These are phyloP conservation scores for Coemansia asiatica DNA, from an alignment of 192 early-diverging fungal species.

Conservation along the genomic window DNA sequence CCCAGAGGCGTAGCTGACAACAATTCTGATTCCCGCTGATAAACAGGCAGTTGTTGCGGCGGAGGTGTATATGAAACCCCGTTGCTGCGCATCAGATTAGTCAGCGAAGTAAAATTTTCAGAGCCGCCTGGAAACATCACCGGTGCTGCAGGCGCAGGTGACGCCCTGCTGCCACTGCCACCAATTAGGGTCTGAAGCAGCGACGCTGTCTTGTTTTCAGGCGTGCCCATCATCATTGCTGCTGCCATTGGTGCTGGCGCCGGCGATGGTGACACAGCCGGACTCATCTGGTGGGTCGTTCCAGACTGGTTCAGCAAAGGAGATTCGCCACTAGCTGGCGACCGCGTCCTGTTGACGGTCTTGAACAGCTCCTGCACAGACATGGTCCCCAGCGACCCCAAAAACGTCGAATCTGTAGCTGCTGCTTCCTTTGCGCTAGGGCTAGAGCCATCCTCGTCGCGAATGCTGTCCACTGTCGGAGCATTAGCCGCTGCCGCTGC, in stretches of 20 bases:
- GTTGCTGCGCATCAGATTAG: conserved; percentile 50
- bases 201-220: conserved; percentile 34
- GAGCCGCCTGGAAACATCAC: not conserved
- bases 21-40: not conserved
- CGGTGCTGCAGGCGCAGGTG: conserved; percentile 6
- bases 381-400: conserved; percentile 19
- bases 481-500: not conserved
- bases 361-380: conserved; percentile 48
- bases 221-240: not conserved
- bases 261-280: not conserved
- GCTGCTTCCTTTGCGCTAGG: not conserved
- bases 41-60: conserved; percentile 1
- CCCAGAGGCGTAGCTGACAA: not conserved
- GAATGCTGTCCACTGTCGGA: not conserved
- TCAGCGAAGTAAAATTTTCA: conserved; percentile 45
- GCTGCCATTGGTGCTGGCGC: not conserved
- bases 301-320: not conserved
- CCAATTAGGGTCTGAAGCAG: conserved; percentile 57
- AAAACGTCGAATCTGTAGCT: not conserved
- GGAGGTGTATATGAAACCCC: conserved; percentile 32
- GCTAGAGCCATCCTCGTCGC: no score
- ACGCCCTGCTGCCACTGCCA: conserved; percentile 15
- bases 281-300: not conserved
- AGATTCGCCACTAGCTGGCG: no score
- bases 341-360: conserved; percentile 30